Conservation (phyloP, 495 filamentous ascomycete species). For the Xylaria scruposa region DNA sequence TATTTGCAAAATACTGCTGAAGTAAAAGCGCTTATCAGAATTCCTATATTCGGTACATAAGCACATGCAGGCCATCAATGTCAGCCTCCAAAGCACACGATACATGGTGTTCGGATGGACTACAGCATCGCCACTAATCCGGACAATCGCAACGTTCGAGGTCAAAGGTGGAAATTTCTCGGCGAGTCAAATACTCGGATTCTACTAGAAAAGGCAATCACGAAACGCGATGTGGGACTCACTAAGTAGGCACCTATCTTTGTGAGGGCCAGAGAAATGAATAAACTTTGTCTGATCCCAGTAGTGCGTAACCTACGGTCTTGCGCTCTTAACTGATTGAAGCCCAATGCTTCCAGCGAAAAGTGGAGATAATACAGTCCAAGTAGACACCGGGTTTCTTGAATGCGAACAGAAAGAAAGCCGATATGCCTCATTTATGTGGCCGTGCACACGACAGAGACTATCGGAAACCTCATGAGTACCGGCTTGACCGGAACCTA, state of each 20-base stretch:
- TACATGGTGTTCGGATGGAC: neutral
- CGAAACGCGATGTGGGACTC: neutral
- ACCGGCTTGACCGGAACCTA: neutral
- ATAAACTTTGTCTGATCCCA: too few relatives aligned
- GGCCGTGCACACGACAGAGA: neutral
- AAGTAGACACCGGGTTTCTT: neutral
- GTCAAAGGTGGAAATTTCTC: neutral
- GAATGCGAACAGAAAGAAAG: conserved; percentile 15
- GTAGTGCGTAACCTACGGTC: too few relatives aligned
- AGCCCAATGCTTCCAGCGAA: too few relatives aligned
- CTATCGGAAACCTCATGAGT: conserved; percentile 1
- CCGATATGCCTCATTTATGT: neutral
- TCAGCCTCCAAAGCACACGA: neutral
- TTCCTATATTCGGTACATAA: neutral
- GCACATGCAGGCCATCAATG: neutral
- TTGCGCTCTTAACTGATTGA: too few relatives aligned
- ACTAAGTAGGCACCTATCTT: neutral
- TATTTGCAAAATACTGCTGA: neutral
- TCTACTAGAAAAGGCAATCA: conserved; percentile 1
- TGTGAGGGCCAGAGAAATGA: neutral
- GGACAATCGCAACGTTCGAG: neutral
- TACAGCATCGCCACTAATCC: neutral
- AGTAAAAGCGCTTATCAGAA: neutral
- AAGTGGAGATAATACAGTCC: too few relatives aligned
- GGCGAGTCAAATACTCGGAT: conserved; percentile 11